Percentiles rank a stretch among this genome's conserved stretches.
phyloP scores from a whole-genome alignment of 331 rosid genomes.

The Acacia concinna region DNA sequence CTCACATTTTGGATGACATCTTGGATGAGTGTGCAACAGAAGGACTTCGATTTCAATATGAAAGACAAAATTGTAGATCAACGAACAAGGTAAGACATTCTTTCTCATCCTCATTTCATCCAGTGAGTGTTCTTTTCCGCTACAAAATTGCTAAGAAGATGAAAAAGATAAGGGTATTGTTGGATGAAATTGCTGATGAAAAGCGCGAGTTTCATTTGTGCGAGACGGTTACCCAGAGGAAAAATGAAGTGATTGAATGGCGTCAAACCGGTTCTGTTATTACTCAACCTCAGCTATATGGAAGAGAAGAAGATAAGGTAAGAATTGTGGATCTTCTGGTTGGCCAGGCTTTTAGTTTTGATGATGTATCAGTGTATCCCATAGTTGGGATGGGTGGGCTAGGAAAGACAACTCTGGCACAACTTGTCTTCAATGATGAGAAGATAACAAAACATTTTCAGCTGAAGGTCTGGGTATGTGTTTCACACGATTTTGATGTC shows the following conservation, averaged over 20 bases:
- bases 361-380: conserved; percentile 14
- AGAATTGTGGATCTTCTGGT: conserved; percentile 11
- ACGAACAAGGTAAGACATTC: neutral
- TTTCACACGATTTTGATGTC: conserved; percentile 20
- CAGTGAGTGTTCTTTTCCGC: conserved; percentile 1
- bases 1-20: conserved; percentile 41
- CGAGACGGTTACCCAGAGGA: neutral
- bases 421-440: conserved; percentile 24
- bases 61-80: neutral
- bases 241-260: neutral
- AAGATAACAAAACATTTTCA: neutral
- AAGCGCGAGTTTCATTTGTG: neutral
- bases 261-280: conserved; percentile 22
- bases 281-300: conserved; percentile 1
- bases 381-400: conserved; percentile 32
- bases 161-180: neutral
- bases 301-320: conserved; percentile 31
- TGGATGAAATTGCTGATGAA: conserved; percentile 15
- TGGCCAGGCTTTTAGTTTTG: neutral
- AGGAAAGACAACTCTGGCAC: conserved; percentile 32
- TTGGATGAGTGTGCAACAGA: conserved; percentile 39
- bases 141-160: conserved; percentile 25
- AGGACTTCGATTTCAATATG: neutral
- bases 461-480: conserved; percentile 26
- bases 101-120: neutral